Percentiles rank a stretch among this genome's conserved stretches.
Evolutionary conservation across 176 grass and related monocot genomes (phyloP).

Genomic region (Paspalum notatum): DNA sequence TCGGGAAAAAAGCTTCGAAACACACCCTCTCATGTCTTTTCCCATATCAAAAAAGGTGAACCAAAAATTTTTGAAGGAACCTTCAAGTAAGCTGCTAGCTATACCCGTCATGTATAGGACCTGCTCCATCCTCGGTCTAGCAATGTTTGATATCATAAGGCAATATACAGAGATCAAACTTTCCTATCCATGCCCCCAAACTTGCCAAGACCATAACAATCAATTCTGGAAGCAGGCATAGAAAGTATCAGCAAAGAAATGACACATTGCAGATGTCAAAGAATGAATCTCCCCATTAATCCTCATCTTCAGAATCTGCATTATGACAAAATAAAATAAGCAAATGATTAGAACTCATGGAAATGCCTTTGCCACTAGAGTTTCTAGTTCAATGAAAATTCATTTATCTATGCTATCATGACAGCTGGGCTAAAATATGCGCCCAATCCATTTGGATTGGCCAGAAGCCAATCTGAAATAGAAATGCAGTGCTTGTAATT

Average conservation of each 20-base stretch:
- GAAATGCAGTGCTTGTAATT: conserved; percentile 10
- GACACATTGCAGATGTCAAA: conserved; percentile 42
- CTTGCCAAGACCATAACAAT: conserved; percentile 44
- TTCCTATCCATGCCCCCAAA: conserved; percentile 35
- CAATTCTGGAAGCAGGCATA: conserved; percentile 39
- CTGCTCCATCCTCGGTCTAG: conserved; percentile 45
- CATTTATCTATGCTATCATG: neutral
- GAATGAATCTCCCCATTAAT: conserved; percentile 48
- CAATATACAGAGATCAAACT: conserved; percentile 51
- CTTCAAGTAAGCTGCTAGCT: conserved; percentile 66
- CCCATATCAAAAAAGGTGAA: conserved; percentile 46
- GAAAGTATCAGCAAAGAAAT: conserved; percentile 48
- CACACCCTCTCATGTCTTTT: conserved; percentile 37
- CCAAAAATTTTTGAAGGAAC: conserved; percentile 48
- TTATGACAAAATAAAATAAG: conserved; percentile 33
- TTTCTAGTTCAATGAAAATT: neutral
- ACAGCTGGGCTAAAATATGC: neutral
- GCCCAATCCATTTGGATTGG: conserved; percentile 4
- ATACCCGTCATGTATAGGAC: conserved; percentile 63
- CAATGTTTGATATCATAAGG: conserved; percentile 42
- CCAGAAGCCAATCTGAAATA: conserved; percentile 12
- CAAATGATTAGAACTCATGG: conserved; percentile 10
- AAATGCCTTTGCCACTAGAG: conserved; percentile 15
- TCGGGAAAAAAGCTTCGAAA: conserved; percentile 31
- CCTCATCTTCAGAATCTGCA: conserved; percentile 74